A percentile compares a stretch with the other conserved stretches of the same genome.
Evolutionary conservation across 345 rosid genomes (phyloP).

Genomic region (Eucalyptus virginea): DNA sequence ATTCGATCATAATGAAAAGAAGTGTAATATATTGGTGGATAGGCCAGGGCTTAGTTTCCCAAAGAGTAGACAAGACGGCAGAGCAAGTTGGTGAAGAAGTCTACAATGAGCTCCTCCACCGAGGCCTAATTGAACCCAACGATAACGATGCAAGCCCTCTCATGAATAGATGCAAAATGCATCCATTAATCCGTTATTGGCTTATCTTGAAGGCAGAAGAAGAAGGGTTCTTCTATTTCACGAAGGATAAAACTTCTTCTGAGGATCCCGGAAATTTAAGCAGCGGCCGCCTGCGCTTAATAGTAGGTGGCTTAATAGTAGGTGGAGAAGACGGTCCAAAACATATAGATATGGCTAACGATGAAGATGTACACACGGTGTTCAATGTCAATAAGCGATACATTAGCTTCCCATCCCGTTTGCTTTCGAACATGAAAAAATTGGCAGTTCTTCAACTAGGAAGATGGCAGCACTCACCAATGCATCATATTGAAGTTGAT

Average conservation of each 20-base stretch:
- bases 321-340: too few relatives aligned
- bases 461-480: slow-evolving; percentile 5
- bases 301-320: too few relatives aligned
- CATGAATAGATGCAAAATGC: not conserved
- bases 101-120: not conserved
- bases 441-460: slow-evolving; percentile 21
- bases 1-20: not conserved
- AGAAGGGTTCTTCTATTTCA: not conserved
- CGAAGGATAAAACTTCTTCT: not conserved
- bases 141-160: not conserved
- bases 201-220: not conserved
- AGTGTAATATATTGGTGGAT: slow-evolving; percentile 4
- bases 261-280: not conserved
- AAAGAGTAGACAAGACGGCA: not conserved
- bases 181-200: not conserved
- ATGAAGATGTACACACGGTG: not conserved
- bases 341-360: fast-evolving
- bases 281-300: not conserved
- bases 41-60: not conserved
- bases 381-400: not conserved
- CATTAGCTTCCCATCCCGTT: not conserved
- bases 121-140: not conserved
- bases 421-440: slow-evolving; percentile 1
- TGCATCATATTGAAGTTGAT: slow-evolving; percentile 20
- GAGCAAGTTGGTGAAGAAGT: not conserved